Evolutionary conservation across 2,329 filamentous ascomycete genomes (phyloP).

Genomic region (Fusarium hostae): DNA sequence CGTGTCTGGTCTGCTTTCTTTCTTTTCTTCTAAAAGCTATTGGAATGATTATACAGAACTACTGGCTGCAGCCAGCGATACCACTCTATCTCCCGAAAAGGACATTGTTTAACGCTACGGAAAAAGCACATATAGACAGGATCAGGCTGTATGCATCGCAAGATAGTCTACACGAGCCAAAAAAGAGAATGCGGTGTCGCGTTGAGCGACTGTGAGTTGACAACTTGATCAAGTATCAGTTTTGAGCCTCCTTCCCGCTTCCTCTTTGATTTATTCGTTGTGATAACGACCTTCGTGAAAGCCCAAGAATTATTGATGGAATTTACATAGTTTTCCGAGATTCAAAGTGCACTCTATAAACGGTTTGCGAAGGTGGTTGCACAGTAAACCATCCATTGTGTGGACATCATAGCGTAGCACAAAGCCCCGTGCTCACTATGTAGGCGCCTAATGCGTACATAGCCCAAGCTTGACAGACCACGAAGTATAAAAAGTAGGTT

Average conservation of each 20-base stretch:
- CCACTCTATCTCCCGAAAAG: constrained; percentile 15
- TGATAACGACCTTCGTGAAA: not conserved
- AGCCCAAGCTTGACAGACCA: not conserved
- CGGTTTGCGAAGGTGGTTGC: not conserved
- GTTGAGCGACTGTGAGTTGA: constrained; percentile 27
- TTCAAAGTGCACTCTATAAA: not conserved
- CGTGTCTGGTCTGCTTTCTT: constrained; percentile 17
- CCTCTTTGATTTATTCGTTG: constrained; percentile 35
- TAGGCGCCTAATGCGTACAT: not conserved
- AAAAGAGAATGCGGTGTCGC: constrained; percentile 33
- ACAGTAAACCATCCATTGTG: not conserved
- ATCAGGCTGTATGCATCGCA: constrained; percentile 25
- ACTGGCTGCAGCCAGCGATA: constrained; percentile 16
- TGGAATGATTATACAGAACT: constrained; percentile 31
- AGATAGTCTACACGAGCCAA: constrained; percentile 31
- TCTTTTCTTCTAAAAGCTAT: constrained; percentile 15
- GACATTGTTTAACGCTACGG: constrained; percentile 13
- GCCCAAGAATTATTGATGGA: not conserved
- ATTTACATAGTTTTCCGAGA: not conserved
- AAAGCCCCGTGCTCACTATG: not conserved
- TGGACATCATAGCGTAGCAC: not conserved
- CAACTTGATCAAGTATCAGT: constrained; percentile 32
- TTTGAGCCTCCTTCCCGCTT: constrained; percentile 21
- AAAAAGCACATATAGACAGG: constrained; percentile 35
- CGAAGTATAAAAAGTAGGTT: too few relatives aligned